Base-by-base conservation (phyloP, 2,329 filamentous ascomycete genomes). In the Fusarium sp. region DNA sequence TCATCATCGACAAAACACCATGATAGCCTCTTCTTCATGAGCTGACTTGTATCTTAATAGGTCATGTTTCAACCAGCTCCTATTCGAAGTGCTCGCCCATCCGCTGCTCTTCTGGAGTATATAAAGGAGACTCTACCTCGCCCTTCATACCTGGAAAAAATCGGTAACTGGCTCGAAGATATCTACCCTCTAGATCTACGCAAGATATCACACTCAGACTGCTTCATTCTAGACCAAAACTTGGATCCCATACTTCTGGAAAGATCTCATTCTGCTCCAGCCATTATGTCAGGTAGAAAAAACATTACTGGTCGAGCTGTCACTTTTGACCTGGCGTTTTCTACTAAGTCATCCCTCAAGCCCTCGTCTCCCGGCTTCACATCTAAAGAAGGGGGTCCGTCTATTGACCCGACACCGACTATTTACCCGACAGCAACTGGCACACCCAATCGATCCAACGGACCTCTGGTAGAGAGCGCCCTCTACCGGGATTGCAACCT, bases 141-240 rank as follows among this genome's bases (percentile, higher is more conserved):
- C 4, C 33, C 33, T 61, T 36, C 41, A 33, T 31, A 30, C 18
- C 18, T 66, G 18, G 41, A 63, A 28, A 41, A 38, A 3, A 36
- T 68, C 14, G 42, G 56, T 24, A 44, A 26, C 45, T 71, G 68
- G 68, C 68, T 71, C 9, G 39, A 71, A 41, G 45, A 47, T 3
- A 47, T n/a, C 31, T 68, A 71, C 28, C 68, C 41, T 33, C 33
- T 18, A 45, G 55, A 57, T 3, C 18, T 44, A 15, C 45, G 9
- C 13, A 35, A 35, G 24, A 41, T 38, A 13, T 31, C 42, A 5
- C 47, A 33, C 13, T 71, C 68, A 16, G 33, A 51, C 20, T 24
- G 14, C 11, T 38, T 33, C 31, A n/a, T 45, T 14, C n/a, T 35
- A 7, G 26, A 22, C 4, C 26, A 24, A 35, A 22, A 18, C 15